Evolutionary conservation across 192 early-diverging fungal species (phyloP).

Genomic region (Backusella tarrabulga): DNA sequence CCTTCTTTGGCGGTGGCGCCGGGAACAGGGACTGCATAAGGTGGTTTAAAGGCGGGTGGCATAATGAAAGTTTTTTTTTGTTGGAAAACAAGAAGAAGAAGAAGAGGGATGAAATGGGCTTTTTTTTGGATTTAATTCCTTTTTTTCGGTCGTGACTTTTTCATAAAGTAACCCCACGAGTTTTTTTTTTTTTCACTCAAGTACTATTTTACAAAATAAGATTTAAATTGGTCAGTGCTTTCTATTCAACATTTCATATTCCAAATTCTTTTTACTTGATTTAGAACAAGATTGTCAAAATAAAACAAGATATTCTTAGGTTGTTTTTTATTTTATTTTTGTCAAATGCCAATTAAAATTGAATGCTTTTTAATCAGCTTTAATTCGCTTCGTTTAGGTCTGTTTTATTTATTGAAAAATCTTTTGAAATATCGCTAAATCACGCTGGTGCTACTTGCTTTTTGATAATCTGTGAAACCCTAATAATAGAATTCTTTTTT

Average conservation of each 20-base stretch:
- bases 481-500: not conserved
- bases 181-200: not conserved
- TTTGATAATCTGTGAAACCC: not conserved
- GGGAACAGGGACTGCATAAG: slow-evolving; percentile 21
- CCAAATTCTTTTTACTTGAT: not conserved
- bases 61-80: not conserved
- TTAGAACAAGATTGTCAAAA: no score
- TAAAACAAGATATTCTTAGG: not conserved
- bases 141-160: no score
- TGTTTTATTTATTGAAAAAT: not conserved
- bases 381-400: not conserved
- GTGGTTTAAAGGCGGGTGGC: slow-evolving; percentile 7
- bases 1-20: slow-evolving; percentile 35
- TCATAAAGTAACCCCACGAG: no score
- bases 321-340: not conserved
- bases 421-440: not conserved
- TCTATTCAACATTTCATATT: not conserved
- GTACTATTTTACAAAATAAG: no score
- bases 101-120: not conserved
- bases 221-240: not conserved
- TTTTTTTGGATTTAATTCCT: not conserved
- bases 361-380: not conserved
- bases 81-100: not conserved
- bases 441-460: not conserved
- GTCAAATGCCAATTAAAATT: not conserved